Evolutionary conservation across 768 basidiomycete species (phyloP).

Genomic region (Rubroboletus pulcherrimus): DNA sequence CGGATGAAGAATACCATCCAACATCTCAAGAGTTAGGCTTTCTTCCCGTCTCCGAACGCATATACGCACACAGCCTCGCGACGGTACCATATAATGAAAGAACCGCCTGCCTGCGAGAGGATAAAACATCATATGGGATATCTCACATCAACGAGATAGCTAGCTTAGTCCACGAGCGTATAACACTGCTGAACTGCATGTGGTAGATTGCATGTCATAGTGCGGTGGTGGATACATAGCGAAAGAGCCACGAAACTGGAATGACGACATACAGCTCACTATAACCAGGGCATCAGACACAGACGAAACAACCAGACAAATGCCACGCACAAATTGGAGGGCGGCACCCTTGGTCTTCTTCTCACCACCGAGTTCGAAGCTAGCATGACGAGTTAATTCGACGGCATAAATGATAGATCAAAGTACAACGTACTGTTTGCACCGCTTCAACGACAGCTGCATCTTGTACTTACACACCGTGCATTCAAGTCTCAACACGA

Average conservation of each 20-base stretch:
- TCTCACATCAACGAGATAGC: not conserved
- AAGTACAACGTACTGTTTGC: constrained; percentile 83
- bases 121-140: not conserved
- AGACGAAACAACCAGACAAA: not conserved
- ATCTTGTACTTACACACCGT: constrained; percentile 98
- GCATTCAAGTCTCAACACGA: constrained; percentile 96
- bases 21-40: not conserved
- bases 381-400: constrained; percentile 26
- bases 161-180: not conserved
- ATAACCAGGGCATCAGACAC: constrained; percentile 2
- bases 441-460: constrained; percentile 94
- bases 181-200: constrained; percentile 14
- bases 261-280: constrained; percentile 24
- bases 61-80: not conserved
- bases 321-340: constrained; percentile 78
- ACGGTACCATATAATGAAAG: not conserved
- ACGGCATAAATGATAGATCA: not conserved
- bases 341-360: constrained; percentile 99
- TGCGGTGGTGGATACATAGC: constrained; percentile 24
- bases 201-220: constrained; percentile 28
- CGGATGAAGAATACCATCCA: too few relatives aligned
- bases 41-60: not conserved
- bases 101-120: not conserved
- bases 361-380: constrained; percentile 99
- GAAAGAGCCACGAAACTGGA: constrained; percentile 12